Base-by-base conservation (phyloP, 2,329 filamentous ascomycete species). In the Fusarium sarcochroum region DNA sequence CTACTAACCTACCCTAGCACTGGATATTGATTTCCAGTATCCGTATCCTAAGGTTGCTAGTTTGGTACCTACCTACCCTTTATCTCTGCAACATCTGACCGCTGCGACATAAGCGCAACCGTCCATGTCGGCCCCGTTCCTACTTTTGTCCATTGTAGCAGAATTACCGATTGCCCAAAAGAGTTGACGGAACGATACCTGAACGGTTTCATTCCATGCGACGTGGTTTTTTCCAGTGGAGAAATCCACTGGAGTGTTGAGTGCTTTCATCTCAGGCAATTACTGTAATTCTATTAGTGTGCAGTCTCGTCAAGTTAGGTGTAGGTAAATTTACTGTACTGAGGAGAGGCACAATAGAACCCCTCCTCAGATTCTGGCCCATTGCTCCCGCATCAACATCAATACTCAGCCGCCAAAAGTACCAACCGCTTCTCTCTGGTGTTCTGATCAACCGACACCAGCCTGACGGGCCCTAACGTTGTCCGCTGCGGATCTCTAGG, bases 171-270 rank as follows among this genome's bases (percentile, higher is more conserved):
- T 68, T 68, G 35, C 65, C 59, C 30, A 69, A 68, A 61, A 47
- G 65, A 58, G 50, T 27, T 59, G 42, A 48, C n/a, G 37, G 30
- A 52, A 61, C 30, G 47, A 54, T 32, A 69, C 49, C 53, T 47
- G 34, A 56, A 62, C 35, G 66, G 65, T 69, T 68, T 69, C 66
- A 69, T 61, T 53, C n/a, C n/a, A n/a, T n/a, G 42, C 49, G 60
- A 61, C 51, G 48, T 66, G 44, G 10, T 30, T 30, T 69, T 62
- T 62, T 50, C 44, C 35, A 51, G 66, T 66, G 66, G 66, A 54
- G 65, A 69, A 68, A 47, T 52, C 27, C 48, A 34, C 52, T 57
- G 57, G 62, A 48, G 47, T 47, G 42, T 44, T 58, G 40, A 41
- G 21, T 41, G 20, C 35, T 40, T 40, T 37, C 27, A 13, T 40